phyloP scores from a whole-genome alignment of 331 rosid species.

The Telfairia occidentalis region DNA sequence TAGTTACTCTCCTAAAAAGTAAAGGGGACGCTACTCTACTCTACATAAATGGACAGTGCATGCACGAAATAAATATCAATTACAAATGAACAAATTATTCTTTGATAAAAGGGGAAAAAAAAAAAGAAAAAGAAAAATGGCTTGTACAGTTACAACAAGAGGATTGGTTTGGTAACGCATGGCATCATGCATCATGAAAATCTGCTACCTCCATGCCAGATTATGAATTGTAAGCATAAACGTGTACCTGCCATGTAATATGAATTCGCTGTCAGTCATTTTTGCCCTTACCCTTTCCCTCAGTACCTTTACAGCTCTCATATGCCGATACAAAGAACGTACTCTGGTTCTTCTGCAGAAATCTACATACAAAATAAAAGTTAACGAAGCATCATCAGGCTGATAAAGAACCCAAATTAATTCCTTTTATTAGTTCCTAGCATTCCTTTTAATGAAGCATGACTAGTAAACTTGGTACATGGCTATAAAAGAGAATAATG shows the following conservation, averaged over 20 bases:
- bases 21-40: neutral
- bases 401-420: neutral
- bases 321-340: constrained; percentile 68
- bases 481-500: neutral
- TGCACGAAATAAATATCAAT: neutral
- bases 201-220: neutral
- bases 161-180: constrained; percentile 2
- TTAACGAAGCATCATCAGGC: neutral
- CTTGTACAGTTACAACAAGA: constrained; percentile 56
- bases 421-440: neutral
- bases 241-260: neutral
- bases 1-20: neutral
- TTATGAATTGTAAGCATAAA: constrained; percentile 5
- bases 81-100: neutral
- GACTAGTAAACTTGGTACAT: neutral
- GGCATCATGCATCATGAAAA: neutral
- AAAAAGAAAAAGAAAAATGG: constrained; percentile 21
- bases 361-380: constrained; percentile 33
- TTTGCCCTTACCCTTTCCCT: constrained; percentile 61
- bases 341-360: constrained; percentile 72
- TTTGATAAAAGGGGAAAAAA: neutral
- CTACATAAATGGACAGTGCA: neutral
- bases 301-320: constrained; percentile 39
- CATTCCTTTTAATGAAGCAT: neutral
- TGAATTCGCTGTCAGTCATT: constrained; percentile 37